A percentile compares a stretch with the other conserved stretches of the same genome.
These are phyloP conservation scores for Zangia roseola DNA, from an alignment of 768 basidiomycete species.

Conservation along the genomic window DNA sequence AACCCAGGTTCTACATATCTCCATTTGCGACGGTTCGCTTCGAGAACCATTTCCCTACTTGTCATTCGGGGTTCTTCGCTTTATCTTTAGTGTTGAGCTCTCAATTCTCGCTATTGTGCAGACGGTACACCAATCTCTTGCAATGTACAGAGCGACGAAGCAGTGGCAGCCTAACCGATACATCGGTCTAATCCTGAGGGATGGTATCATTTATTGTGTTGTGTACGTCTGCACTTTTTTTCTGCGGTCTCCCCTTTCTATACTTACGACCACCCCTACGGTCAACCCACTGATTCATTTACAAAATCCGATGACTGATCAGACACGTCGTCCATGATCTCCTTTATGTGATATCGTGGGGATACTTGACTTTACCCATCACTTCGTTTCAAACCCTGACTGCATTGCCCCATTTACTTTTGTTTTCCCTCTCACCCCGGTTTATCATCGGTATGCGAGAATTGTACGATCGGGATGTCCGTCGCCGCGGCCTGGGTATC, in stretches of 20 bases:
- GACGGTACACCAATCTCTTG: neutral
- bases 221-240: neutral
- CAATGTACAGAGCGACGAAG: slow-evolving; percentile 2
- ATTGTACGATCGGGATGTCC: neutral
- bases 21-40: neutral
- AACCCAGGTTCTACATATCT: neutral
- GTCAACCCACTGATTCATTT: too few species aligned
- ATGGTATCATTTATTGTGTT: slow-evolving; percentile 6
- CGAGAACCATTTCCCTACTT: neutral
- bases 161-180: slow-evolving; percentile 9
- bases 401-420: neutral
- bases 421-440: neutral
- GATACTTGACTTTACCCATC: too few species aligned
- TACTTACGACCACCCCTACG: too few species aligned
- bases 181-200: neutral
- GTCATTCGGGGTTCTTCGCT: neutral
- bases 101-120: neutral
- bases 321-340: too few species aligned
- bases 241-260: too few species aligned
- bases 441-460: slow-evolving; percentile 11
- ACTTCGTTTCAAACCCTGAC: too few species aligned
- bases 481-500: neutral
- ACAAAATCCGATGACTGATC: too few species aligned
- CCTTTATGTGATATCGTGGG: too few species aligned
- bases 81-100: neutral